Conservation (phyloP, 208 protist species). For the Giardia muris region DNA sequence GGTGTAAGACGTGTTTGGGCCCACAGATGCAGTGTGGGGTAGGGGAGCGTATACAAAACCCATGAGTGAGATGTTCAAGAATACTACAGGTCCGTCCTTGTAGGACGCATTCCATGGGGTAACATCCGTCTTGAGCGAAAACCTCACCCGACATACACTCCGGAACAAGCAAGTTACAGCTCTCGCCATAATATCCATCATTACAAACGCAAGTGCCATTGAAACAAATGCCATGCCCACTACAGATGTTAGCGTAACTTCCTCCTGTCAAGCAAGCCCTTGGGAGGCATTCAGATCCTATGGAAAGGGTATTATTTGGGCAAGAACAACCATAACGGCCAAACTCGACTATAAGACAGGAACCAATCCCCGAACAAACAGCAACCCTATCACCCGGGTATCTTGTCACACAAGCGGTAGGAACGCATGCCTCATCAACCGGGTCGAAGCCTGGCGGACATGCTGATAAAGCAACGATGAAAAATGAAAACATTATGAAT, state of each 20-base stretch:
- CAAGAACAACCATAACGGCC: background rate
- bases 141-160: background rate
- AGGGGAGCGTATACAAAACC: background rate
- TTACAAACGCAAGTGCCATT: background rate
- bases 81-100: background rate
- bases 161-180: background rate
- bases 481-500: background rate
- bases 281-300: background rate
- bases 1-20: background rate
- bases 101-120: background rate
- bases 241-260: background rate
- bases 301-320: background rate
- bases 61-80: background rate
- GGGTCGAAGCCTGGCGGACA: background rate
- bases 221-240: background rate
- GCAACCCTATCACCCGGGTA: background rate
- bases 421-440: background rate
- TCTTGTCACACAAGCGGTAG: background rate
- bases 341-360: background rate
- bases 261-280: background rate
- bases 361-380: background rate
- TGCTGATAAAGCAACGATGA: background rate
- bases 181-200: background rate
- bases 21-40: background rate
- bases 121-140: background rate